phyloP scores from a whole-genome alignment of 495 filamentous ascomycete genomes.

The Pseudoneurospora amorphoporcata region DNA sequence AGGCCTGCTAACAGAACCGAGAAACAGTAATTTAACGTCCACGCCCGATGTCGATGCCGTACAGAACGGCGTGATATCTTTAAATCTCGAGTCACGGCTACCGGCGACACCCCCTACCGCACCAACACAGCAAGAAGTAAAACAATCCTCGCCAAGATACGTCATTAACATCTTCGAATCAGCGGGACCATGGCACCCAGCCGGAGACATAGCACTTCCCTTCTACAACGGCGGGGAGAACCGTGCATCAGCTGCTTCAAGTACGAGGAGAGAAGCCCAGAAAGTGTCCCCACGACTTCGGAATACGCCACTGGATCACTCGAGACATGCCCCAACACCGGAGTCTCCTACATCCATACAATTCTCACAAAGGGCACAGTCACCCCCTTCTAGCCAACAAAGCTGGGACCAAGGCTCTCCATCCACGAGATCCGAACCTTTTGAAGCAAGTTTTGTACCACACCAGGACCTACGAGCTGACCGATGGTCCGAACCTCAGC shows the following conservation, averaged over 20 bases:
- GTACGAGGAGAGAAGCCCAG: not conserved
- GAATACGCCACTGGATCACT: not conserved
- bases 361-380: not conserved
- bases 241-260: not conserved
- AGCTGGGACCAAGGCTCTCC: slow-evolving; percentile 6
- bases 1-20: not conserved
- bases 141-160: not conserved
- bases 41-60: not conserved
- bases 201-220: slow-evolving; percentile 5
- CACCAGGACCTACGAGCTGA: slow-evolving; percentile 1
- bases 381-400: not conserved
- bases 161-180: not conserved
- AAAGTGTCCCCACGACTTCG: not conserved
- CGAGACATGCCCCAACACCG: not conserved
- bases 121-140: not conserved
- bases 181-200: slow-evolving; percentile 9
- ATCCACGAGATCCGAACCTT: slow-evolving; percentile 8
- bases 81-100: not conserved
- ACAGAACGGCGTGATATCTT: not conserved
- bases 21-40: not conserved
- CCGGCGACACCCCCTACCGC: not conserved
- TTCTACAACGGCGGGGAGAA: not conserved
- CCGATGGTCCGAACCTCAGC: slow-evolving; percentile 7
- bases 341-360: not conserved
- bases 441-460: not conserved